A percentile compares a stretch with the other conserved stretches of the same genome.
These are phyloP conservation scores for Leptographium lundbergii DNA, from an alignment of 2,329 filamentous ascomycete genomes.

Conservation along the genomic window DNA sequence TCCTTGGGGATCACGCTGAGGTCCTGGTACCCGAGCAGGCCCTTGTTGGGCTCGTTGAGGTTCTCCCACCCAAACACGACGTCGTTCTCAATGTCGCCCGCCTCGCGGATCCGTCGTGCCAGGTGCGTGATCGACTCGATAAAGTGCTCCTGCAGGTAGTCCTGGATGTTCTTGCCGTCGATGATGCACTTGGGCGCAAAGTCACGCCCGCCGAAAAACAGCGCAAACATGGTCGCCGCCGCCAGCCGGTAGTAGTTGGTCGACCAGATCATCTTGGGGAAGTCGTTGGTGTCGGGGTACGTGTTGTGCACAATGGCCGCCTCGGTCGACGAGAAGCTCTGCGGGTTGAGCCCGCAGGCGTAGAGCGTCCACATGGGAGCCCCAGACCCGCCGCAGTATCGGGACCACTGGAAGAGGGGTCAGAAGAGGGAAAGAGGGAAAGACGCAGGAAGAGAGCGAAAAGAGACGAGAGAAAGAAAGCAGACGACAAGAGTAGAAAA, in stretches of 20 bases:
- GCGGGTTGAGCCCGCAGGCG: constrained; percentile 80
- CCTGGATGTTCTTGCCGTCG: constrained; percentile 84
- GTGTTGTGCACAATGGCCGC: constrained; percentile 93
- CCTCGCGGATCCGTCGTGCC: constrained; percentile 74
- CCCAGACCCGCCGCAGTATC: constrained; percentile 86
- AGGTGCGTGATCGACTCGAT: constrained; percentile 68
- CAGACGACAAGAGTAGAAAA: background rate
- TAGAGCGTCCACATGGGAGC: constrained; percentile 98
- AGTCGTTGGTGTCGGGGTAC: constrained; percentile 70
- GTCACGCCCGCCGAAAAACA: constrained; percentile 83
- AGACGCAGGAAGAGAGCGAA: background rate
- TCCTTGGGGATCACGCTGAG: constrained; percentile 71
- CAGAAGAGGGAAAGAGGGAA: background rate
- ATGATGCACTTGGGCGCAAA: constrained; percentile 96
- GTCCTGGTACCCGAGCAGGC: constrained; percentile 73
- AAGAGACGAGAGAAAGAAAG: background rate
- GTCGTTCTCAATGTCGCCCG: constrained; percentile 74
- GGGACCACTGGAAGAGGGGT: constrained; percentile 56
- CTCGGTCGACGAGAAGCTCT: constrained; percentile 73
- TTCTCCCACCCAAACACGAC: constrained; percentile 93
- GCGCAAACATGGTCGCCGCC: constrained; percentile 80
- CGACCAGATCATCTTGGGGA: constrained; percentile 99
- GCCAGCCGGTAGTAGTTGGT: constrained; percentile 89
- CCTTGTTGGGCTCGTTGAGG: constrained; percentile 87
- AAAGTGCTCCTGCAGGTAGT: constrained; percentile 84